phyloP scores from a whole-genome alignment of 2,329 filamentous ascomycete genomes.

The Arthrobotrys megalospora region DNA sequence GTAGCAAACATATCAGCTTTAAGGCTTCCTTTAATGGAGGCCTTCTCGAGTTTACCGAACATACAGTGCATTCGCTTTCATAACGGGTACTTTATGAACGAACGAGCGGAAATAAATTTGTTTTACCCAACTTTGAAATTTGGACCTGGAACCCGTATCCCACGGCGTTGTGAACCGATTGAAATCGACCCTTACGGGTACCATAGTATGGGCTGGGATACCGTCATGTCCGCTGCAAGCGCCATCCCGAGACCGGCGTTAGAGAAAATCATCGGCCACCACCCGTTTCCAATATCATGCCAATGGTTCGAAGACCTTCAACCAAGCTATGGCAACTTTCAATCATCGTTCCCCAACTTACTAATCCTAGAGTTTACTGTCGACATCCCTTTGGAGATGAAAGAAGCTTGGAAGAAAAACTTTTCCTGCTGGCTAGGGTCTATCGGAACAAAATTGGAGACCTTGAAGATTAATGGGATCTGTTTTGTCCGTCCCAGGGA shows the following conservation, averaged over 20 bases:
- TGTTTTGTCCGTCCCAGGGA: too few relatives aligned
- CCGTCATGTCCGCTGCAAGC: background rate
- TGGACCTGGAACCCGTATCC: constrained; percentile 8
- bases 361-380: background rate
- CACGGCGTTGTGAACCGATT: background rate
- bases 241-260: background rate
- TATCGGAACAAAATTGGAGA: background rate
- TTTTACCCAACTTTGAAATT: constrained; percentile 15
- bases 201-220: background rate
- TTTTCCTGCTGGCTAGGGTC: constrained; percentile 8
- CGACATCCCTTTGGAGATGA: background rate
- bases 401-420: background rate
- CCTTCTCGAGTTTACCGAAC: constrained; percentile 15
- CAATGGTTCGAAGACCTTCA: too few relatives aligned
- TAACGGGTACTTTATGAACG: background rate
- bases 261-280: background rate
- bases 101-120: constrained; percentile 16
- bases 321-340: too few relatives aligned
- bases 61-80: background rate
- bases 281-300: too few relatives aligned
- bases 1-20: background rate
- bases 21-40: background rate
- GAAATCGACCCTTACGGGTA: background rate
- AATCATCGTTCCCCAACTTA: constrained; percentile 10
- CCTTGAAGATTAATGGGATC: background rate